phyloP scores from a whole-genome alignment of 169 alveolate genomes.

The Cryptosporidium sp. region DNA sequence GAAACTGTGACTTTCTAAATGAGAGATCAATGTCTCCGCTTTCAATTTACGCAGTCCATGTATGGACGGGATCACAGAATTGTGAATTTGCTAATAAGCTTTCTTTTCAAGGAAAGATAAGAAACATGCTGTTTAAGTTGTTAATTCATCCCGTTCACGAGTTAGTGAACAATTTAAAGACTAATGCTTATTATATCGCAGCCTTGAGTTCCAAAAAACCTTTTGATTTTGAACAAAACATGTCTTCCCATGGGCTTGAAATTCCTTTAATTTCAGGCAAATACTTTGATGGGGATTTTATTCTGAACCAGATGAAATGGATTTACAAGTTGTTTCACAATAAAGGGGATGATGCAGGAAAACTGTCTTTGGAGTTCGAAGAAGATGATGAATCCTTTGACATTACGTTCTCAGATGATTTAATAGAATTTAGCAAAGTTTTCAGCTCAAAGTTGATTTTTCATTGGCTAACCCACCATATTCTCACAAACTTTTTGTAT shows the following conservation, averaged over 20 bases:
- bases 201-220: conserved; percentile 28
- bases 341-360: not conserved
- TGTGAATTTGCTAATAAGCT: conserved; percentile 21
- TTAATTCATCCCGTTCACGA: conserved; percentile 73
- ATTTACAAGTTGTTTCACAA: not conserved
- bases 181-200: conserved; percentile 30
- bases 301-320: conserved; percentile 48
- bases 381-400: conserved; percentile 1
- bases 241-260: conserved; percentile 22
- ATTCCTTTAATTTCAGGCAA: conserved; percentile 59
- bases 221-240: not conserved
- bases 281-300: conserved; percentile 38
- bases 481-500: conserved; percentile 46
- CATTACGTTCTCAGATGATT: conserved; percentile 5
- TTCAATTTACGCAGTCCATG: conserved; percentile 57
- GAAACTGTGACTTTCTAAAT: conserved; percentile 36
- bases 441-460: conserved; percentile 33
- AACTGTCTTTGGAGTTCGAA: conserved; percentile 2
- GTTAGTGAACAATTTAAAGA: conserved; percentile 31
- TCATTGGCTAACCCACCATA: conserved; percentile 65
- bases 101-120: conserved; percentile 50
- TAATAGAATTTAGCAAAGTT: conserved; percentile 3
- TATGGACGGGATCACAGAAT: conserved; percentile 73
- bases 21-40: conserved; percentile 63
- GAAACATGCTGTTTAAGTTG: conserved; percentile 51